Conservation (phyloP, 116 monocot genomes). For the Iris pallida region DNA sequence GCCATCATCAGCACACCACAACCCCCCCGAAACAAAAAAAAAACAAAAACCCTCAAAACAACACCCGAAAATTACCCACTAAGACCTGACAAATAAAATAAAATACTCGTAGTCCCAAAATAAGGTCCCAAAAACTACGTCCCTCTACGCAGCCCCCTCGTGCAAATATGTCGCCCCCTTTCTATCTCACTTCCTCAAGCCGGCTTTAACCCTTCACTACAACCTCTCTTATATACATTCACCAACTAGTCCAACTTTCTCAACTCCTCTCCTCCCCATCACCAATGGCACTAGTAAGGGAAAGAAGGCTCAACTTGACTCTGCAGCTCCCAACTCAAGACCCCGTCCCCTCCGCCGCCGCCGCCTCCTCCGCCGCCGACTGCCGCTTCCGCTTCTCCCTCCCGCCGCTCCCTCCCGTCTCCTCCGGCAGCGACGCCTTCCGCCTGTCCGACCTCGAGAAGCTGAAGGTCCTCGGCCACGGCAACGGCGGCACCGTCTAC, state of each 20-base stretch:
- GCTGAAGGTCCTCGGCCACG: conserved; percentile 66
- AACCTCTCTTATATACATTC: neutral
- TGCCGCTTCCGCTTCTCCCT: conserved; percentile 13
- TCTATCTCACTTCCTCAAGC: neutral
- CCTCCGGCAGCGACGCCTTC: conserved; percentile 1
- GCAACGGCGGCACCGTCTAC: conserved; percentile 84
- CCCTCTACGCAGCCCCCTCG: too few relatives aligned
- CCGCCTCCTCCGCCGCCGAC: conserved; percentile 4
- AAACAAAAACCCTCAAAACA: too few relatives aligned
- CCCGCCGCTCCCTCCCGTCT: conserved; percentile 8
- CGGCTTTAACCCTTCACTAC: neutral
- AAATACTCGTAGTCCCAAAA: too few relatives aligned
- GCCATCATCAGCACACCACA: too few relatives aligned
- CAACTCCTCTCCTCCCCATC: neutral
- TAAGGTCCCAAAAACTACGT: too few relatives aligned
- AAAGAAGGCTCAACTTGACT: conserved; percentile 31
- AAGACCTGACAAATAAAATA: too few relatives aligned
- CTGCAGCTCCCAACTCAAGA: conserved; percentile 30
- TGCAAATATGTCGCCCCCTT: neutral
- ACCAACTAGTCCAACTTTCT: neutral
- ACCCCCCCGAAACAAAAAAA: too few relatives aligned
- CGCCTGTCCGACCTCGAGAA: conserved; percentile 67
- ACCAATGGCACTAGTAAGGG: conserved; percentile 47
- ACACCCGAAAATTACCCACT: too few relatives aligned
- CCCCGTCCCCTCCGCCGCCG: conserved; percentile 9